These are phyloP conservation scores for Diaporthe batatas DNA, from an alignment of 2,329 filamentous ascomycete species.

Conservation along the genomic window DNA sequence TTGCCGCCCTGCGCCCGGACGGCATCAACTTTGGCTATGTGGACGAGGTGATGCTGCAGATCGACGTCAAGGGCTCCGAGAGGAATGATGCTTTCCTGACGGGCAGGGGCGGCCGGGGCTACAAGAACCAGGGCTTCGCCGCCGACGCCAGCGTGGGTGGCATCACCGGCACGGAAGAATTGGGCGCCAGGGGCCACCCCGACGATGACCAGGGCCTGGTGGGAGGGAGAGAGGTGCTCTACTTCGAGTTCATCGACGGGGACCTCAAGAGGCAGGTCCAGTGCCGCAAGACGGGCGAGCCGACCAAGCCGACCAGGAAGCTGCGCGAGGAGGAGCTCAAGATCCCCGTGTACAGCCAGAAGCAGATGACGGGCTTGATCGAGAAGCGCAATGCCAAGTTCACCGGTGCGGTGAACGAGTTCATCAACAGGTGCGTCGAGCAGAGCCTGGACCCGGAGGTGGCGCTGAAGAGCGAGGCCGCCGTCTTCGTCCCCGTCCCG, in stretches of 20 bases:
- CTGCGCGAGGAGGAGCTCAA: constrained; percentile 84
- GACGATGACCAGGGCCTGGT: constrained; percentile 48
- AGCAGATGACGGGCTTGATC: constrained; percentile 90
- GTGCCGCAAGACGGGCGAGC: constrained; percentile 79
- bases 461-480: constrained; percentile 69
- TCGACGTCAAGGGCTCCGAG: constrained; percentile 79
- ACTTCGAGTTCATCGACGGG: constrained; percentile 94
- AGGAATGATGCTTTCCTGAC: constrained; percentile 75
- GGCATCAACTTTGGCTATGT: constrained; percentile 89
- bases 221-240: constrained; percentile 76
- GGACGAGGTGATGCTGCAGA: constrained; percentile 84
- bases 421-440: constrained; percentile 79
- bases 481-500: constrained; percentile 73
- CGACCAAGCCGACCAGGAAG: constrained; percentile 75
- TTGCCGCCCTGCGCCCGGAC: constrained; percentile 82
- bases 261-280: constrained; percentile 86
- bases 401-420: constrained; percentile 78
- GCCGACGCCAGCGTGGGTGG: constrained; percentile 71
- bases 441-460: constrained; percentile 76
- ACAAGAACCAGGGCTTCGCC: constrained; percentile 62
- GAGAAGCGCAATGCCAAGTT: constrained; percentile 92
- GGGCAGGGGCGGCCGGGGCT: constrained; percentile 62
- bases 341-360: constrained; percentile 93
- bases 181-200: constrained; percentile 49
- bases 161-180: constrained; percentile 61